Base-by-base conservation (phyloP, 805 yeast genomes). In the Metschnikowia kofuensis region DNA sequence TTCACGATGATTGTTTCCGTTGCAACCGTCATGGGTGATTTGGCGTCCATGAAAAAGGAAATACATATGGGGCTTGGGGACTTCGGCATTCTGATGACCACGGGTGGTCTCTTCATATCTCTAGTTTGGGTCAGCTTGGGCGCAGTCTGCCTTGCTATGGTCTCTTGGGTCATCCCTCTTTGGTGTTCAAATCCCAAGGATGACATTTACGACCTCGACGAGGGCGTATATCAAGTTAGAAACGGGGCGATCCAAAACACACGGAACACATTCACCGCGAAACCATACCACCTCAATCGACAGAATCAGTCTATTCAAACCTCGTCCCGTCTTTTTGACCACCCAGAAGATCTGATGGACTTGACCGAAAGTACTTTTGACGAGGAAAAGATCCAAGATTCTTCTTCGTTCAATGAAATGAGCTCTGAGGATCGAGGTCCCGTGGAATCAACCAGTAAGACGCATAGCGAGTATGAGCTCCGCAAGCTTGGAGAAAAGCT, bases 111-210 rank as follows among this genome's bases (percentile, higher is more conserved):
- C 0, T 80, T 78, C 76, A 69, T 75, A 48, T 36, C 65, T 27
- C 34, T 78, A 2, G 54, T 72, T 7, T 77, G 80, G 80, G 11
- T 67, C 5, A 52, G 68, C 1, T 58, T 69, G 41, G 59, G 49
- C 1, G 54, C 62, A 28, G 34, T 64, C 6, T 38, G 57, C 11
- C 15, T 69, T 11, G 49, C 63, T 14, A 65, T 64, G 66, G 39
- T 66, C 14, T 52, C 68, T 7, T 72, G 77, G 76, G 59, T 56
- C 6, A 47, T 70, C 8, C 76, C 76, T 1, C 36, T 52, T 48
- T 53, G 87, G 86, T 82, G 84, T 66, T 77, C 79, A 7, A 75
- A 78, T 44, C 80, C 82, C 5, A 59, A 62, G 0, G 51, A 42
- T 7, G 41, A 47, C 7, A 13, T 29, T 21, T 39, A 21, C 29